These are phyloP conservation scores for Neospora caninum DNA, from an alignment of 169 alveolate species.

Conservation along the genomic window DNA sequence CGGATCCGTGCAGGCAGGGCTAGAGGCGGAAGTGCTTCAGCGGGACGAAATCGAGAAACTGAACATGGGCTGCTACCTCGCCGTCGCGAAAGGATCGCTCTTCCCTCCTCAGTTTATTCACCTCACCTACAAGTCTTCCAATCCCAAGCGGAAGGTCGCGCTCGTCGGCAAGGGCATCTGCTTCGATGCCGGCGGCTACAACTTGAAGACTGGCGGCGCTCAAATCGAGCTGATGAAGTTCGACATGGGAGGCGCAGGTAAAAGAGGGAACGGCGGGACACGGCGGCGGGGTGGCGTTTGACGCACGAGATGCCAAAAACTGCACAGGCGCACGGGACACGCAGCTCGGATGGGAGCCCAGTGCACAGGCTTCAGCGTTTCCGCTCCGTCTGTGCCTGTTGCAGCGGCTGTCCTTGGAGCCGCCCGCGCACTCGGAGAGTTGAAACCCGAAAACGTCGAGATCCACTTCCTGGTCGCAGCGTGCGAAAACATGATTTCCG, in stretches of 20 bases:
- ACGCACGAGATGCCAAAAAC: no score
- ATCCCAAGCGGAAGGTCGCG: conserved; percentile 81
- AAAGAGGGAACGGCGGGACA: not conserved
- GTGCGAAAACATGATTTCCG: conserved; percentile 92
- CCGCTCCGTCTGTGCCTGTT: no score
- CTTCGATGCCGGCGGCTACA: conserved; percentile 94
- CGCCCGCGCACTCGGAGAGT: conserved; percentile 82
- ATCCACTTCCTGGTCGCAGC: conserved; percentile 88
- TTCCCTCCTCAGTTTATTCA: conserved; percentile 89
- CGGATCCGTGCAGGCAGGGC: conserved; percentile 66
- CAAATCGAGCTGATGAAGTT: conserved; percentile 78
- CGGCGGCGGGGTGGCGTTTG: not conserved
- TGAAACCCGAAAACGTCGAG: conserved; percentile 85
- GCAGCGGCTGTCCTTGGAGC: conserved; percentile 89
- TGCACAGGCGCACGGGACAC: no score
- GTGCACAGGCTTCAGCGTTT: no score
- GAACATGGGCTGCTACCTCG: conserved; percentile 88
- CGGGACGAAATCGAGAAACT: conserved; percentile 83
- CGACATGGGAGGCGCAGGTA: conserved; percentile 88
- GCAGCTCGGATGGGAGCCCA: no score
- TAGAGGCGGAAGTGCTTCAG: conserved; percentile 78
- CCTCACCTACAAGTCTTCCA: conserved; percentile 78
- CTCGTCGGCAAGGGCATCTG: conserved; percentile 95
- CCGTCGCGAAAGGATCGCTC: conserved; percentile 89
- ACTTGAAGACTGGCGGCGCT: conserved; percentile 78